Base-by-base conservation (phyloP, 2,329 filamentous ascomycete species). In the Penicillium sp. region DNA sequence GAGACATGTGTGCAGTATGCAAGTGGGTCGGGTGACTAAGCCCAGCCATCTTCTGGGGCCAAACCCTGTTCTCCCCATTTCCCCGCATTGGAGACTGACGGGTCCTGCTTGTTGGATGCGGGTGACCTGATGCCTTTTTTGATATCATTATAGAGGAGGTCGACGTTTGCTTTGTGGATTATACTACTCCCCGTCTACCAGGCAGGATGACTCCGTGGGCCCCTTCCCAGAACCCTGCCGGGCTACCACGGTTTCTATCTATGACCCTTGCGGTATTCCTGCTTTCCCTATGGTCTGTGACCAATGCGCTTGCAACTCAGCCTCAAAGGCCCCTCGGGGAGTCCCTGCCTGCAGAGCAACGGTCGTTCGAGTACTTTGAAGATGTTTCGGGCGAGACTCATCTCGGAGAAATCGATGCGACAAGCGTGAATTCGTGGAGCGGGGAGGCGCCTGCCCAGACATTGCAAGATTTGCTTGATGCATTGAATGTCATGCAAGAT, bases 401-500 rank as follows among this genome's bases (percentile, higher is more conserved):
- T 50, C 53, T 59, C 26, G 39, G 54, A 42, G 52, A 57, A 24
- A 45, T 51, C 45, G 37, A 52, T 54, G 50, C 47, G 22, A 37
- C 52, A n/a, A 21, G 10, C 27, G 24, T 13, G 35, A 27, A 42
- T 51, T 50, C 37, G 35, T 42, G 52, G 42, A 59, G 19, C 24
- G 63, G 61, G 54, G 57, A 66, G 37, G 59, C 62, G 13, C 58
- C 70, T 39, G 49, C 60, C 3, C 63, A 69, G 43, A 77, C 72
- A 9, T 61, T 74, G 51, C 65, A 68, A 31, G 68, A 76, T 58
- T 78, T 87, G 21, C 77, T 90, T 47, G 74, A 82, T 49, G 89
- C 90, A 6, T 80, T 97, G 60, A 81, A 86, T 47, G 85, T 88
- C 6, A 86, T 97, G 81, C 92, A 97, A 72, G 80, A 84, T 52